These are phyloP conservation scores for Eurotiales sp. DNA, from an alignment of 2,329 filamentous ascomycete species.

Conservation along the genomic window DNA sequence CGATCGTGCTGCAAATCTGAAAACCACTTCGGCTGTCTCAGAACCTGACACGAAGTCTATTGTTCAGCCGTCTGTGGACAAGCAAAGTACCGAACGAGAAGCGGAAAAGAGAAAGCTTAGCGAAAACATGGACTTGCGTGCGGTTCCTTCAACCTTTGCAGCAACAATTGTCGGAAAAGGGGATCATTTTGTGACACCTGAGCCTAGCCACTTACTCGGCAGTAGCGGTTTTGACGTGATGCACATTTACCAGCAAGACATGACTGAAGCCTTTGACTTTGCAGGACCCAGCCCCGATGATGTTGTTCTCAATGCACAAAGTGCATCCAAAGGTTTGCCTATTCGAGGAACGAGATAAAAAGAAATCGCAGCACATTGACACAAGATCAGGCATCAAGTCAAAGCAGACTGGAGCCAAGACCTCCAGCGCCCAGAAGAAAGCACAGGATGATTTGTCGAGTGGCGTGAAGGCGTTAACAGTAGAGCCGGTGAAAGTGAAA, in stretches of 20 bases:
- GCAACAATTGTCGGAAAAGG: slow-evolving; percentile 37
- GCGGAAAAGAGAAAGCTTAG: slow-evolving; percentile 16
- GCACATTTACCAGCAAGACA: slow-evolving; percentile 35
- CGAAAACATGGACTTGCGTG: slow-evolving; percentile 32
- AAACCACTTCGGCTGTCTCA: slow-evolving; percentile 15
- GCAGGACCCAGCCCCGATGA: slow-evolving; percentile 88
- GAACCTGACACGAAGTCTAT: not conserved
- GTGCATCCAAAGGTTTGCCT: slow-evolving; percentile 68
- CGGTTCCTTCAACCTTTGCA: slow-evolving; percentile 51
- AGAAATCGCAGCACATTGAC: slow-evolving; percentile 32
- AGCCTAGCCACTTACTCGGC: slow-evolving; percentile 30
- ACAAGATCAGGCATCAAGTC: slow-evolving; percentile 44
- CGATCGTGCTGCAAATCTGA: slow-evolving; percentile 15
- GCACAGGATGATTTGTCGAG: slow-evolving; percentile 43
- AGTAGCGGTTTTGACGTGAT: slow-evolving; percentile 33
- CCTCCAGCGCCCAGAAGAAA: slow-evolving; percentile 41
- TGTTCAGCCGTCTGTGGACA: slow-evolving; percentile 1
- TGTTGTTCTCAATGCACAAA: slow-evolving; percentile 79
- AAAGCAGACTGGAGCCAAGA: slow-evolving; percentile 39
- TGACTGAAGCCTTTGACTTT: slow-evolving; percentile 58
- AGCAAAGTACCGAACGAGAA: slow-evolving; percentile 12
- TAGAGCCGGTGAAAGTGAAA: slow-evolving; percentile 52
- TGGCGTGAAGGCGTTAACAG: slow-evolving; percentile 46
- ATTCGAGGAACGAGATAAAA: slow-evolving; percentile 36
- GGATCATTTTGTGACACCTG: slow-evolving; percentile 22